Evolutionary conservation across 2,329 filamentous ascomycete species (phyloP), one percentile per base, ranked within the genome.

Genomic region (Boeremia exigua): DNA sequence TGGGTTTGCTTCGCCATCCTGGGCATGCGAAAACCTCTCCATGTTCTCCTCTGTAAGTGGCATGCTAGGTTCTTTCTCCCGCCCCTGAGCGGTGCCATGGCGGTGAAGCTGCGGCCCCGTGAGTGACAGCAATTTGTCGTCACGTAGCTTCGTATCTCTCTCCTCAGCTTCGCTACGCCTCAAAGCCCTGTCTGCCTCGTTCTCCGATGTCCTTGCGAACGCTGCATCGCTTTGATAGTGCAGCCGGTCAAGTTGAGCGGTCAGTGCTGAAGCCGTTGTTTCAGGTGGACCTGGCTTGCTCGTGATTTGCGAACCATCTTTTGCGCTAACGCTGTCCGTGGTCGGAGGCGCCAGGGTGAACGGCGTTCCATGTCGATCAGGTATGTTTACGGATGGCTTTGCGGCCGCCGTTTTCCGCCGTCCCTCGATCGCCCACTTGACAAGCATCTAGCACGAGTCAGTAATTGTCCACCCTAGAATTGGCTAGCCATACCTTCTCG

Each of bases 361-460:
- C 33, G 37, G 8, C 25, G 15, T 59, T 51, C 58, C 46, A 45
- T 59, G 68, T 59, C 55, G 70, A 75, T 75, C 70, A 54, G 65
- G 32, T 33, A 57, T 67, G 30, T 59, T 69, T 66, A 39, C 38
- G 62, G 69, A 53, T 45, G 57, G 46, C 46, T 58, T 58, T 30
- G 52, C 47, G 57, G 62, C 70, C 45, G 71, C 71, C 56, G 66
- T 59, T 58, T 74, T 75, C 59, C 71, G 68, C 63, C 65, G 71
- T 53, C 79, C 75, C 67, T 82, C 72, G 40, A 82, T 66, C 66
- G 81, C 84, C 89, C 89, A 91, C 51, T 88, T 85, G 19, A 90
- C 78, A 34, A 92, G 80, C 86, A 90, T 69, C 67, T 67, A 43
- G 33, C 40, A 25, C 49, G 44, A 48, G 60, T 70, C 59, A 68